Evolutionary conservation across 208 protist species (phyloP).

Genomic region (Polymyxa betae): DNA sequence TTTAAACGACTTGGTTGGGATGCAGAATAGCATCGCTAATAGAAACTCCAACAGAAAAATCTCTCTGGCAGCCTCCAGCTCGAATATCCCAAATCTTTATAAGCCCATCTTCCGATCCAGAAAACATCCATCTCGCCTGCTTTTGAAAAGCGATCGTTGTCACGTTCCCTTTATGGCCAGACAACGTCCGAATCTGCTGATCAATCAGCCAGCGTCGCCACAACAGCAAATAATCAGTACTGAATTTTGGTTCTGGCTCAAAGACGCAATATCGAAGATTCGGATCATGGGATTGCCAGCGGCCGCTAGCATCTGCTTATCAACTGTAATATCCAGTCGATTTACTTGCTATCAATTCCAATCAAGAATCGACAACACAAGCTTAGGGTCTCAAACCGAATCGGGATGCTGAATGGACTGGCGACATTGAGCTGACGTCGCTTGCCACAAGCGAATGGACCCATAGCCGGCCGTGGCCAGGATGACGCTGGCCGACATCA

Average conservation of each 20-base stretch:
- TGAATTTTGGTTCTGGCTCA: constrained; percentile 65
- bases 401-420: constrained; percentile 77
- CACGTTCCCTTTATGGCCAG: constrained; percentile 82
- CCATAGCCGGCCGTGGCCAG: constrained; percentile 82
- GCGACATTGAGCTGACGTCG: constrained; percentile 75
- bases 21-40: constrained; percentile 80
- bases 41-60: constrained; percentile 65
- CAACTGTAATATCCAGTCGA: constrained; percentile 75
- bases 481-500: constrained; percentile 57
- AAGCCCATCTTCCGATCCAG: constrained; percentile 81
- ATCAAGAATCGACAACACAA: background rate
- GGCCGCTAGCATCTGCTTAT: constrained; percentile 78
- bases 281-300: constrained; percentile 77
- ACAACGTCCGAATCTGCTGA: constrained; percentile 71
- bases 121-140: constrained; percentile 84
- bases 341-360: constrained; percentile 78
- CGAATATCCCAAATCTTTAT: constrained; percentile 86
- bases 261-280: constrained; percentile 76
- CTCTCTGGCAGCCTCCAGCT: background rate
- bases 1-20: constrained; percentile 68
- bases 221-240: background rate
- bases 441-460: constrained; percentile 85
- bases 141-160: constrained; percentile 81
- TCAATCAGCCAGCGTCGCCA: background rate
- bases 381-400: constrained; percentile 64